Base-by-base conservation (phyloP, 2,329 filamentous ascomycete genomes). In the Ophiostoma montium region DNA sequence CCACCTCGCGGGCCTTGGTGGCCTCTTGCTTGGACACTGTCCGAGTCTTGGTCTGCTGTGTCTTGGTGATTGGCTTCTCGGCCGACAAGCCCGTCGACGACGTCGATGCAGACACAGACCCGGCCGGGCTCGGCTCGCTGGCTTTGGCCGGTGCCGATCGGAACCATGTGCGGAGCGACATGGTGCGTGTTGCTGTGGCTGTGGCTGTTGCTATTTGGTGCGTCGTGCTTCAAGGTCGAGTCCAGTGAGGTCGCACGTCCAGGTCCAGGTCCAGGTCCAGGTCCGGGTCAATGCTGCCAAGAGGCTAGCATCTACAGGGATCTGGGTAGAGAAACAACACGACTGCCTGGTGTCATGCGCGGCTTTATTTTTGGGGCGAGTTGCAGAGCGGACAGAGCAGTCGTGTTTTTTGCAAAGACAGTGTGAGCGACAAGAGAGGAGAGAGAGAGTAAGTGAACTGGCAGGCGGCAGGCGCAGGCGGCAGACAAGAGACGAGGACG, bases 131-230 rank as follows among this genome's bases (percentile, higher is more conserved):
- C 35, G 61, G 57, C 23, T 54, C 54, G 54, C 62, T 64, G 21
- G 61, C 54, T 50, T 64, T 65, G 13, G 44, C 51, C 49, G 46
- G 52, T 16, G 36, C 53, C n/a, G 65, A 60, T 41, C 72, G 70
- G 57, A 77, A 69, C 74, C 74, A 77, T 46, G 67, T 66, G 39
- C 68, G 62, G 23, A 76, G 59, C 49, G 61, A 61, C 62, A 63
- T 64, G 47, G 19, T 50, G 53, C 31, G 30, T 31, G 42, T n/a
- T n/a, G n/a, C n/a, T n/a, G 46, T 10, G 3, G 39, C 3, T 9
- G n/a, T 3, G 6, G 36, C 12, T 33, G 43, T 12, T 3, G 36
- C 16, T 39, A 15, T 27, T n/a, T n/a, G n/a, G n/a, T n/a, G n/a
- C n/a, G n/a, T n/a, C n/a, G n/a, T 33, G 23, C 23, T 27, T 4